A percentile compares a stretch with the other conserved stretches of the same genome.
phyloP scores from a whole-genome alignment of 352 stramenopile species.

The Phytophthora brassicae region DNA sequence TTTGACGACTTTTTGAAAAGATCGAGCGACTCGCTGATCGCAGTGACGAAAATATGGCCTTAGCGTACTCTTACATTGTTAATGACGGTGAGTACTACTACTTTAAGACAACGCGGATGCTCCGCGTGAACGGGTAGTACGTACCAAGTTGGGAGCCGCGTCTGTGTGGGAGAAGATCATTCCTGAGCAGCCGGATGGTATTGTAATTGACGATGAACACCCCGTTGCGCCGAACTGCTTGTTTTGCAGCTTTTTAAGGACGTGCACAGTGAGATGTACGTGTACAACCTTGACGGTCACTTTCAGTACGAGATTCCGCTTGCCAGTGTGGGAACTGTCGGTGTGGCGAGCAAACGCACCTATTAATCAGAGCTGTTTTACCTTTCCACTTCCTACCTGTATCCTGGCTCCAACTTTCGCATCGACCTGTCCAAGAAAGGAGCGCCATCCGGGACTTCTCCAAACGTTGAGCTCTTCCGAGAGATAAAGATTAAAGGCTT shows the following conservation, averaged over 20 bases:
- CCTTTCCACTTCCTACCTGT: slow-evolving; percentile 88
- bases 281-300: slow-evolving; percentile 72
- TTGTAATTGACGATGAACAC: slow-evolving; percentile 77
- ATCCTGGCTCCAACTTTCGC: slow-evolving; percentile 77
- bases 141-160: slow-evolving; percentile 38
- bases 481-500: slow-evolving; percentile 86
- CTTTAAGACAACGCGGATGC: slow-evolving; percentile 83
- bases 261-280: slow-evolving; percentile 74
- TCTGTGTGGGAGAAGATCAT: slow-evolving; percentile 80
- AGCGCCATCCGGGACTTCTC: slow-evolving; percentile 18
- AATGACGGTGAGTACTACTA: slow-evolving; percentile 89
- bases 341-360: slow-evolving; percentile 66
- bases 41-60: slow-evolving; percentile 85
- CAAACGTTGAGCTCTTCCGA: slow-evolving; percentile 56
- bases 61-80: slow-evolving; percentile 81
- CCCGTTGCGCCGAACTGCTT: slow-evolving; percentile 66
- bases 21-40: slow-evolving; percentile 33
- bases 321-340: slow-evolving; percentile 68
- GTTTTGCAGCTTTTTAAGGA: slow-evolving; percentile 84
- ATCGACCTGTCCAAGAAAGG: slow-evolving; percentile 50
- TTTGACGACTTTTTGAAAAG: slow-evolving; percentile 55
- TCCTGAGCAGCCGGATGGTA: slow-evolving; percentile 62
- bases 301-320: slow-evolving; percentile 77
- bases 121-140: slow-evolving; percentile 75
- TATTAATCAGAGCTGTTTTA: slow-evolving; percentile 89